Base-by-base conservation (phyloP, 805 yeast genomes). In the Yarrowia keelungensis region DNA sequence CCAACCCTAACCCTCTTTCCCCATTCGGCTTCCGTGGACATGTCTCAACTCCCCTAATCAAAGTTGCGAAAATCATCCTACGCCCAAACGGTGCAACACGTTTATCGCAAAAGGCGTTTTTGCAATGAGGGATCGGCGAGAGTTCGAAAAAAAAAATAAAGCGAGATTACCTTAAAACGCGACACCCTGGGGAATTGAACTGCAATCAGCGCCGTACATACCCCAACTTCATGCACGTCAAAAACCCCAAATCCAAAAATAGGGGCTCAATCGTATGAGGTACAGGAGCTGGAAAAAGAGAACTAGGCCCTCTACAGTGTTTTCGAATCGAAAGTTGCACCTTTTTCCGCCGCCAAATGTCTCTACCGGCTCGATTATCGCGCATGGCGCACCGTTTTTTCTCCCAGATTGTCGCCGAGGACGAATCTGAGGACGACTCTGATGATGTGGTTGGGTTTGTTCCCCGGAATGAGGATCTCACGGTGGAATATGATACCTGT, bases 381-480 rank as follows among this genome's bases (percentile, higher is more conserved):
- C 62, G 62, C 47, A 56, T 56, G 62, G 62, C 62, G 62, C 47
- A 56, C 47, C 36, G 39, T 1, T 56, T 56, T 26, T 56, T 56
- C 62, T 56, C 62, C n/a, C 65, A 59, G 51, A 38, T 59, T 11
- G 51, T 59, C 38, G 14, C 51, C n/a, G 65, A 59, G 10, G 43
- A 42, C 10, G 64, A 59, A 2, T 19, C 65, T 14, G 65, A 59
- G 36, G 43, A 59, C n/a, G 65, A 59, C 2, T 12, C 42, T 1
- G 42, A 59, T 8, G 65, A 45, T 11, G 39, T 38, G 15, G 65
- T 32, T 32, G 50, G 41, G 16, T 59, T 59, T 16, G 51, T 43
- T 2, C 65, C 51, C 65, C 42, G 42, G n/a, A 59, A 3, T 10
- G 62, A 56, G 47, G 50, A 59, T 12, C 51, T 45, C n/a, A 35